phyloP scores from a whole-genome alignment of 1,284 basidiomycete genomes.

The Phlebopus sp. region DNA sequence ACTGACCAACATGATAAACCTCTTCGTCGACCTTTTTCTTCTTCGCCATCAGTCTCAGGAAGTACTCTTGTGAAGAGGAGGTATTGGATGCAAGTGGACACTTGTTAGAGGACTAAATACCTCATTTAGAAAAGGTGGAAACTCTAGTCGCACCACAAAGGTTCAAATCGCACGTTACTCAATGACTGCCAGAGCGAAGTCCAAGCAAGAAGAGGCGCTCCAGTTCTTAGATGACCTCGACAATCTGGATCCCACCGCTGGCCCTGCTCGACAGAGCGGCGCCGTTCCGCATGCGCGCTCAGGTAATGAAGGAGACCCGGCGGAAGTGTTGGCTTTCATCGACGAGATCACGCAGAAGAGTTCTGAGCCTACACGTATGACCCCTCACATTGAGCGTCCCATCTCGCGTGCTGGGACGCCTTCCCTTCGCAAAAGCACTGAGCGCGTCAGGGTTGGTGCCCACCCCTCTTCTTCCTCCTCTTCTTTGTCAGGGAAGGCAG shows the following conservation, averaged over 20 bases:
- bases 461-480: conserved; percentile 36
- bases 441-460: conserved; percentile 66
- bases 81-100: not conserved
- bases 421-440: conserved; percentile 71
- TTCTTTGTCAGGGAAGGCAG: conserved; percentile 38
- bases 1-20: conserved; percentile 52
- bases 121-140: conserved; percentile 1
- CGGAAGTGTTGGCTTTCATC: conserved; percentile 85
- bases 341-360: conserved; percentile 93
- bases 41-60: conserved; percentile 21
- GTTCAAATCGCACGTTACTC: conserved; percentile 1
- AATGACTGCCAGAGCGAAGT: conserved; percentile 63
- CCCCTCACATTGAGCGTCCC: conserved; percentile 55
- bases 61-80: not conserved
- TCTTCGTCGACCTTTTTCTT: conserved; percentile 30
- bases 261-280: conserved; percentile 19
- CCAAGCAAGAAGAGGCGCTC: conserved; percentile 86
- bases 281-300: conserved; percentile 20
- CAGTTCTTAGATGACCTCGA: conserved; percentile 84
- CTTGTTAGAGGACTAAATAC: not conserved
- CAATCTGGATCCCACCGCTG: conserved; percentile 35
- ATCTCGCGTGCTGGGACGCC: conserved; percentile 69
- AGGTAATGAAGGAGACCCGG: conserved; percentile 57
- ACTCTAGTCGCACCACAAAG: too few species aligned
- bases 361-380: conserved; percentile 64